Conservation (phyloP, 345 rosid species). For the Salix caprea region DNA sequence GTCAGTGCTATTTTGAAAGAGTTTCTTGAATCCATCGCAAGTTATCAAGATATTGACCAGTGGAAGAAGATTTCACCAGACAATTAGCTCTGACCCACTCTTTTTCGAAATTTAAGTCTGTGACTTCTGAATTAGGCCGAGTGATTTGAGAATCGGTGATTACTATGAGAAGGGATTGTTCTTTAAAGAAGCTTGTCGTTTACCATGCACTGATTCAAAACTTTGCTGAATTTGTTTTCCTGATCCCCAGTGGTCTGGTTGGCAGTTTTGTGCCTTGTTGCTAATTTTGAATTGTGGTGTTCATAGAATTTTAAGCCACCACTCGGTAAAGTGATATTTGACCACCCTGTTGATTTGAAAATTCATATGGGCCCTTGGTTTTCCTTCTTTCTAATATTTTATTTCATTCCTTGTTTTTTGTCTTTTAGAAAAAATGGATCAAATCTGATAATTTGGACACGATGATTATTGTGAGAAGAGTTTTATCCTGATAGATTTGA, state of each 20-base stretch:
- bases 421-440: not conserved
- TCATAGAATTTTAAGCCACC: not conserved
- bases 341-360: too few relatives aligned
- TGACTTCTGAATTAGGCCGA: not conserved
- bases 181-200: not conserved
- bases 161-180: not conserved
- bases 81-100: not conserved
- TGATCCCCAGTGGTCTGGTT: not conserved
- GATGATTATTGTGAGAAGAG: not conserved
- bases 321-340: too few relatives aligned
- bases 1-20: not conserved
- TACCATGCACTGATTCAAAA: not conserved
- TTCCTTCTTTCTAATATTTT: not conserved
- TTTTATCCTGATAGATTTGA: not conserved
- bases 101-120: not conserved
- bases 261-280: conserved; percentile 2
- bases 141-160: not conserved
- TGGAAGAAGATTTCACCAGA: not conserved
- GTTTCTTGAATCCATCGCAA: not conserved
- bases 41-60: not conserved
- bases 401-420: not conserved
- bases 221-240: not conserved
- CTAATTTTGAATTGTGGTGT: not conserved
- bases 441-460: not conserved
- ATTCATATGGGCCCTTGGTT: not conserved